These are phyloP conservation scores for Fusarium brevicatenulatum DNA, from an alignment of 2,329 filamentous ascomycete genomes.

Conservation along the genomic window DNA sequence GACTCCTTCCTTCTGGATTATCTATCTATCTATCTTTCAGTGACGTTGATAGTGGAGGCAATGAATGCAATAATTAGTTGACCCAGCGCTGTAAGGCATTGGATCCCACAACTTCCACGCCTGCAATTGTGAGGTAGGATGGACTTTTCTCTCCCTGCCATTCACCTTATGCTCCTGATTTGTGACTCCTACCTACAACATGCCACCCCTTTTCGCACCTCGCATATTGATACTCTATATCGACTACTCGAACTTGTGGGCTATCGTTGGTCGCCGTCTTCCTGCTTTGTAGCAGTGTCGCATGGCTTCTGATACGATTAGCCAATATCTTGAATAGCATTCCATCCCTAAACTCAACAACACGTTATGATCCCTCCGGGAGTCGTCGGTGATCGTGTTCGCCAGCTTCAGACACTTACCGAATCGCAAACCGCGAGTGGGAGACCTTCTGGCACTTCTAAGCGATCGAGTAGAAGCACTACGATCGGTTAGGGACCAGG, in stretches of 20 bases:
- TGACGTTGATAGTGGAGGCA: constrained; percentile 6
- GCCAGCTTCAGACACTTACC: constrained; percentile 41
- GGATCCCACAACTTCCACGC: constrained; percentile 8
- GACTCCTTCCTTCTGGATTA: constrained; percentile 23
- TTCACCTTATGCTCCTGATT: not conserved
- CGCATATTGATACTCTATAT: constrained; percentile 17
- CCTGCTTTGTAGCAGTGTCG: constrained; percentile 26
- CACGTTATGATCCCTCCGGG: constrained; percentile 39
- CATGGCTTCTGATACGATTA: constrained; percentile 6
- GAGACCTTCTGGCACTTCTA: constrained; percentile 10
- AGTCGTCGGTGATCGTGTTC: constrained; percentile 46
- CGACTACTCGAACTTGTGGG: constrained; percentile 11
- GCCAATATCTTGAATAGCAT: constrained; percentile 1
- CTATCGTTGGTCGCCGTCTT: not conserved
- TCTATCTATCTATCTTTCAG: not conserved
- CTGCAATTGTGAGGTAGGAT: not conserved
- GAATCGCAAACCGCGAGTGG: constrained; percentile 16
- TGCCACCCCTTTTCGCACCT: constrained; percentile 11
- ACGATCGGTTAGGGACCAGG: constrained; percentile 45
- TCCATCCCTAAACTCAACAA: constrained; percentile 13
- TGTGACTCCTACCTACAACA: constrained; percentile 9
- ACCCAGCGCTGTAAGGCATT: not conserved
- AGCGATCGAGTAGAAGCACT: constrained; percentile 40
- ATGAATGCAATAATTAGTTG: constrained; percentile 14
- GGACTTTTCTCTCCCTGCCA: constrained; percentile 4